Evolutionary conservation across 1,284 basidiomycete genomes (phyloP).

Genomic region (Boletus semigastroideus): DNA sequence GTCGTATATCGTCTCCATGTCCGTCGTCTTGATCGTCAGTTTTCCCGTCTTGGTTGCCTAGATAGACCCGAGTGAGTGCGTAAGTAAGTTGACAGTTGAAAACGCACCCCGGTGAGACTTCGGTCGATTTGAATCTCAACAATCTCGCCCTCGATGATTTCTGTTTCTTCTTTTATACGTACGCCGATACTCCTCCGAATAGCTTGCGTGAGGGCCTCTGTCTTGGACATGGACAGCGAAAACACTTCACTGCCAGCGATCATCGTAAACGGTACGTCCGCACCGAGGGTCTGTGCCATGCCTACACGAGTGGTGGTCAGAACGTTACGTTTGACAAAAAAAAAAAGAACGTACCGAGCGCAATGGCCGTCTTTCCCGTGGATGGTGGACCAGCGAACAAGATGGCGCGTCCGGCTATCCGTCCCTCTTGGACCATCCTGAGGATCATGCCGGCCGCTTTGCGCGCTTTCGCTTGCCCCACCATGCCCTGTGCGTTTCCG

Average conservation of each 20-base stretch:
- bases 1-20: conserved; percentile 99
- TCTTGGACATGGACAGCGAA: conserved; percentile 97
- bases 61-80: conserved; percentile 4
- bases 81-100: not conserved
- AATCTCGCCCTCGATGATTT: conserved; percentile 97
- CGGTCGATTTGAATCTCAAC: conserved; percentile 99
- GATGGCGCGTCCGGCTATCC: conserved; percentile 93
- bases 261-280: conserved; percentile 96
- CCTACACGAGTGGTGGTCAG: conserved; percentile 46
- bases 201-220: conserved; percentile 95
- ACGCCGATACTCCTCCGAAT: conserved; percentile 96
- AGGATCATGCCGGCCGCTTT: conserved; percentile 97
- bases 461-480: conserved; percentile 92
- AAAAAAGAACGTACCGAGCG: conserved; percentile 63
- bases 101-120: conserved; percentile 91
- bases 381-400: conserved; percentile 96
- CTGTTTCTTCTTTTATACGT: conserved; percentile 96
- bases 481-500: conserved; percentile 90
- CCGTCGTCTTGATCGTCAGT: conserved; percentile 96
- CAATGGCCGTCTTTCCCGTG: conserved; percentile 97
- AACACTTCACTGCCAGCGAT: conserved; percentile 98
- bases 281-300: conserved; percentile 93
- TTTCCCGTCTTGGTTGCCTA: conserved; percentile 98
- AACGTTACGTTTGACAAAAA: no score
- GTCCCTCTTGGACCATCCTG: conserved; percentile 96